Base-by-base conservation (phyloP, 2,329 filamentous ascomycete genomes). In the Claviceps maximensis region DNA sequence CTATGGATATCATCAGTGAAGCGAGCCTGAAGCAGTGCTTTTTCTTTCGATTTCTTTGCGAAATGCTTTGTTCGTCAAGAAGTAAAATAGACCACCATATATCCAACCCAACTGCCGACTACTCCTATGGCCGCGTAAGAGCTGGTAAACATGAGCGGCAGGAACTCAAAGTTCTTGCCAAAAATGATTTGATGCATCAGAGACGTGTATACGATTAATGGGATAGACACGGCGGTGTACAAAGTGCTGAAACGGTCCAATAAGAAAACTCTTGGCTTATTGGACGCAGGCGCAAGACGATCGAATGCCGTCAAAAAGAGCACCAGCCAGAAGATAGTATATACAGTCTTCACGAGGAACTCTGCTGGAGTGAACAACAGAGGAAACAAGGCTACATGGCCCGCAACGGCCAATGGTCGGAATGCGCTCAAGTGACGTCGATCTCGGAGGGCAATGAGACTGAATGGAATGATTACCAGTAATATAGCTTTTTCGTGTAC, bases 401-500 rank as follows among this genome's bases (percentile, higher is more conserved):
- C 91, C 0, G 93, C 87, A 0, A 98, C 90, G 0, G 89, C 90
- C 47, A 98, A 74, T 1, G 93, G 93, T 25, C 89, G 80, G 71
- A 97, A 98, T 1, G 91, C 91, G 54, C 89, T 85, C 33, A 97
- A 82, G 64, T 95, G 90, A 27, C 93, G 83, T 50, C 93, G 82
- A 66, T 97, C 90, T 65, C 86, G 86, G 50, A 97, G 79, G 0
- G 91, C 90, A 55, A 97, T 84, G 56, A 98, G 78, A 60, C 87
- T 94, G 74, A 97, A 97, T 0, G 93, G 93, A 49, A 97, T 87
- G 59, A 98, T 89, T 63, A 97, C 86, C 21, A 97, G 79, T 23
- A 98, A 78, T 54, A 98, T 87, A 1, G 93, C 93, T 69, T 98
- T 98, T 66, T 98, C 93, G 62, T 98, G 93, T 9, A 98, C 93